A percentile compares a stretch with the other conserved stretches of the same genome.
Evolutionary conservation across 2,329 filamentous ascomycete species (phyloP).

Genomic region (Aspergillus terreus): DNA sequence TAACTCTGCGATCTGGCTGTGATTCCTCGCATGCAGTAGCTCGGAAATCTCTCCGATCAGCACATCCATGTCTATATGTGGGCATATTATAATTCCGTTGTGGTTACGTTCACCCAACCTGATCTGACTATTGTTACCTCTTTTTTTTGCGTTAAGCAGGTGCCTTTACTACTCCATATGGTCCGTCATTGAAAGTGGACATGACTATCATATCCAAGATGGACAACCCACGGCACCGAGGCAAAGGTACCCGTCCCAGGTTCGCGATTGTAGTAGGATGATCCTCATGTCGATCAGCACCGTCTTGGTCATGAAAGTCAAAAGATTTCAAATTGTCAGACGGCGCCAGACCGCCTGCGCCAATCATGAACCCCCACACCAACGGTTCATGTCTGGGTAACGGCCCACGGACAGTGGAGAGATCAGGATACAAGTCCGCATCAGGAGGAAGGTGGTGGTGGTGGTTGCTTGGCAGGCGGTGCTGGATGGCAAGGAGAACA

Average conservation of each 20-base stretch:
- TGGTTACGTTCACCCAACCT: too few species aligned
- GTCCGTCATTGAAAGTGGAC: too few species aligned
- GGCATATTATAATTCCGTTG: too few species aligned
- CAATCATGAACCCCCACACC: constrained; percentile 20
- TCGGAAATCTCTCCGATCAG: too few species aligned
- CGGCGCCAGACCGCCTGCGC: constrained; percentile 12
- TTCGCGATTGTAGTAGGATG: constrained; percentile 7
- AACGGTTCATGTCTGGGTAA: constrained; percentile 18
- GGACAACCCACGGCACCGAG: constrained; percentile 1
- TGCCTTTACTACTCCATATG: too few species aligned
- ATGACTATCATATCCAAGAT: too few species aligned
- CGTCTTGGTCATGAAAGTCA: constrained; percentile 13
- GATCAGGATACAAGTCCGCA: constrained; percentile 6
- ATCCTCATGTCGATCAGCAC: constrained; percentile 17
- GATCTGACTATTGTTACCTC: too few species aligned
- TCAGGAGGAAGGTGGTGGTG: not conserved
- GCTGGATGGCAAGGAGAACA: not conserved
- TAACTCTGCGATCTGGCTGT: too few species aligned
- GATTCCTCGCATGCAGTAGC: too few species aligned
- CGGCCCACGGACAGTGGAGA: constrained; percentile 19
- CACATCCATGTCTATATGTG: too few species aligned
- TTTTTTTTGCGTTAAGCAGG: too few species aligned
- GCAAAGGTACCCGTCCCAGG: constrained; percentile 3
- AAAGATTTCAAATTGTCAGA: constrained; percentile 23
- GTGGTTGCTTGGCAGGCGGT: too few species aligned